phyloP scores from a whole-genome alignment of 2,329 filamentous ascomycete species.

The Colletotrichum costaricense region DNA sequence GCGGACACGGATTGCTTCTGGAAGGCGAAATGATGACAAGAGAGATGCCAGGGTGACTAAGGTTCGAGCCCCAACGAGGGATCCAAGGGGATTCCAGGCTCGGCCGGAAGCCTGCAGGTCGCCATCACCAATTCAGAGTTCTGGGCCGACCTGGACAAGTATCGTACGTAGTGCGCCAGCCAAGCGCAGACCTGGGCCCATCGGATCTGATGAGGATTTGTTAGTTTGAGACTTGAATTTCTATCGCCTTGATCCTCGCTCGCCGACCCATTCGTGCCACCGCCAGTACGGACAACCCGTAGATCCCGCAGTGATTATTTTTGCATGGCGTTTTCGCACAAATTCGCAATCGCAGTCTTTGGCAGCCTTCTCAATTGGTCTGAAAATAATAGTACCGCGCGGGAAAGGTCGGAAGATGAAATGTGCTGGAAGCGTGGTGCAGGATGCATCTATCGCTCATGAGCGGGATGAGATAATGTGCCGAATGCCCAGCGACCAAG shows the following conservation, averaged over 20 bases:
- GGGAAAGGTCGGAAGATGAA: not conserved
- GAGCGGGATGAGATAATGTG: not conserved
- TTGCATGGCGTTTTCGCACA: conserved; percentile 6
- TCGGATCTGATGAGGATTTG: conserved; percentile 10
- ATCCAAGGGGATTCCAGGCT: conserved; percentile 30
- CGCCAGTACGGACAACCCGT: conserved; percentile 1
- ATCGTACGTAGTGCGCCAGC: conserved; percentile 16
- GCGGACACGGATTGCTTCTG: not conserved
- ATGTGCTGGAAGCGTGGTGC: not conserved
- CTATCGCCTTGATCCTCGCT: conserved; percentile 28
- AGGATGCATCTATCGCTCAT: not conserved
- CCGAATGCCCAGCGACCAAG: not conserved
- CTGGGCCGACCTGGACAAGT: conserved; percentile 26
- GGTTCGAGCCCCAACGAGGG: not conserved
- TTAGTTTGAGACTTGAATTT: conserved; percentile 14
- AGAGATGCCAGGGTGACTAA: conserved; percentile 2
- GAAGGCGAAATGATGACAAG: conserved; percentile 1
- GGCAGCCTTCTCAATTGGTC: not conserved
- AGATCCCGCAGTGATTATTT: conserved; percentile 1
- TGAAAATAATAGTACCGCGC: not conserved
- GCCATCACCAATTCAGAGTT: conserved; percentile 31
- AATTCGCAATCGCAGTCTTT: not conserved
- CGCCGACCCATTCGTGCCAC: not conserved
- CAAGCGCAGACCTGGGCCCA: conserved; percentile 15
- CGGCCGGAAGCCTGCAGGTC: conserved; percentile 14